phyloP scores from a whole-genome alignment of 352 stramenopile genomes.

The Pythium coloratum region DNA sequence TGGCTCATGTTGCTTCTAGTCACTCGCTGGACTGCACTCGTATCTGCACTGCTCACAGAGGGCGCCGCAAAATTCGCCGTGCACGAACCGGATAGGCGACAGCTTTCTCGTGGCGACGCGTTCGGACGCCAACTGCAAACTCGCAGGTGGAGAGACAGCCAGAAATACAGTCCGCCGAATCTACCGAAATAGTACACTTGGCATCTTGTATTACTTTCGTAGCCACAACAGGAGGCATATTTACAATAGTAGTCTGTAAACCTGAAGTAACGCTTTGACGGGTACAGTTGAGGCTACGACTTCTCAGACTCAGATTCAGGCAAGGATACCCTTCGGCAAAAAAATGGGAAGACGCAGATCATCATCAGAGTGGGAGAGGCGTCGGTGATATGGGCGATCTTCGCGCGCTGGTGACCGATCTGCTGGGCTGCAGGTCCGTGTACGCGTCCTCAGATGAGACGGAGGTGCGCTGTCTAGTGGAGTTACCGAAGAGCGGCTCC shows the following conservation, averaged over 20 bases:
- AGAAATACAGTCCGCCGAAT: slow-evolving; percentile 1
- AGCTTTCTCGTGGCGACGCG: neutral
- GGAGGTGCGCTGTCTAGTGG: slow-evolving; percentile 52
- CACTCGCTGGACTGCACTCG: neutral
- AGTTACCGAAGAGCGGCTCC: slow-evolving; percentile 21
- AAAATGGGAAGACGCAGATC: neutral
- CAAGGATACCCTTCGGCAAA: neutral
- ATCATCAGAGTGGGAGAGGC: neutral
- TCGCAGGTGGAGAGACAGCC: neutral
- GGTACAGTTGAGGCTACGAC: neutral
- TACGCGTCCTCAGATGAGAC: slow-evolving; percentile 44
- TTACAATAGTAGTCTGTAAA: neutral
- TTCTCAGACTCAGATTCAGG: slow-evolving; percentile 4
- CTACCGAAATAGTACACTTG: neutral
- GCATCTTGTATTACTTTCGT: no score
- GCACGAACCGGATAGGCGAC: neutral
- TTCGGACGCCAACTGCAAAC: neutral
- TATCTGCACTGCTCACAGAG: slow-evolving; percentile 2
- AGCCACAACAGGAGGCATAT: no score
- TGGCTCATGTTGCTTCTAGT: slow-evolving; percentile 1
- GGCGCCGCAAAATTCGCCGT: slow-evolving; percentile 17
- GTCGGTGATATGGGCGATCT: slow-evolving; percentile 29
- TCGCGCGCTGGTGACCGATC: slow-evolving; percentile 31
- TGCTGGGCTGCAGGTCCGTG: slow-evolving; percentile 51
- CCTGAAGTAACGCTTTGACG: neutral